A percentile compares a stretch with the other conserved stretches of the same genome.
Evolutionary conservation across 1,139 yeast genomes (phyloP).

Genomic region (Saccharomyces hybrid): DNA sequence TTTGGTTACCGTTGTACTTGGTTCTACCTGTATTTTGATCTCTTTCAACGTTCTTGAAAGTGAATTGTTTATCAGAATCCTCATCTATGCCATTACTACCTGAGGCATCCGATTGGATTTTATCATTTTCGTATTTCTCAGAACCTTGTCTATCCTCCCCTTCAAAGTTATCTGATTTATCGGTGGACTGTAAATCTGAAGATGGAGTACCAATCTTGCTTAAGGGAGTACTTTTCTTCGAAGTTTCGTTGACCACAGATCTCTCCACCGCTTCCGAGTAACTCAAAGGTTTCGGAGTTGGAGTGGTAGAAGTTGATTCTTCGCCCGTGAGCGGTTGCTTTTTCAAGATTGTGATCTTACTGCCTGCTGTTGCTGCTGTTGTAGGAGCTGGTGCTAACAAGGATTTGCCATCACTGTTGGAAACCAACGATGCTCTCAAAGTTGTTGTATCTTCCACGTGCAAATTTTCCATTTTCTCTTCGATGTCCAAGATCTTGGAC

Average conservation of each 20-base stretch:
- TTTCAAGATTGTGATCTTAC: conserved; percentile 14
- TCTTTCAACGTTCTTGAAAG: conserved; percentile 15
- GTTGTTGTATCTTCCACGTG: conserved; percentile 50
- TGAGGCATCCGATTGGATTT: conserved; percentile 1
- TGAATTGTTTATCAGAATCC: conserved; percentile 7
- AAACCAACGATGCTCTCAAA: conserved; percentile 35
- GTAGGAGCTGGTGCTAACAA: conserved; percentile 8
- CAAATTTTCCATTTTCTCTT: conserved; percentile 41
- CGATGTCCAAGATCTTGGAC: conserved; percentile 41
- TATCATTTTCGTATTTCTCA: conserved; percentile 2
- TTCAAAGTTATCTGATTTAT: conserved; percentile 1
- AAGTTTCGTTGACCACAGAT: conserved; percentile 19
- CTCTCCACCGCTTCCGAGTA: conserved; percentile 25
- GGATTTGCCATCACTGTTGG: not conserved
- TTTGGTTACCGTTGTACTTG: conserved; percentile 6
- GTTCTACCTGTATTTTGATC: conserved; percentile 3
- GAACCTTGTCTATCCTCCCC: not conserved
- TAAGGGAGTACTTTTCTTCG: conserved; percentile 2
- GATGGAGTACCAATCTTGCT: conserved; percentile 11
- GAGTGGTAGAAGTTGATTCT: conserved; percentile 8
- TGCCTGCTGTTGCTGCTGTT: conserved; percentile 6
- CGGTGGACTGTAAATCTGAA: conserved; percentile 5
- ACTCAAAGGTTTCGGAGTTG: conserved; percentile 18
- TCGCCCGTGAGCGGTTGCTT: conserved; percentile 12
- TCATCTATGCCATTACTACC: conserved; percentile 2